Conservation (phyloP, 2,329 filamentous ascomycete genomes). For the Hypoxylon sp. region DNA sequence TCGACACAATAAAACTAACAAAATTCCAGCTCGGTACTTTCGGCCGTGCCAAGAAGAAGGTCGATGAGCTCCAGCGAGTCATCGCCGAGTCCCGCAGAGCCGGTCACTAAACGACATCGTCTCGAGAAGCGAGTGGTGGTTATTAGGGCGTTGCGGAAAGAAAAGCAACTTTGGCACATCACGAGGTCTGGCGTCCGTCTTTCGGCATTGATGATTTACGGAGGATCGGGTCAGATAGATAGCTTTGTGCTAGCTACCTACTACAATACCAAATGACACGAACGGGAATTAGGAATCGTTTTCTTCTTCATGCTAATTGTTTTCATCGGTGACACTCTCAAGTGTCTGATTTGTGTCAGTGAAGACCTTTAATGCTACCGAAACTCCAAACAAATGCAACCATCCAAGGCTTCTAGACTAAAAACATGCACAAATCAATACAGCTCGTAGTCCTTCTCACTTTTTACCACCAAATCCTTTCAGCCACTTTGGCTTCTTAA, state of each 20-base stretch:
- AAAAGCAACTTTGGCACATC: slow-evolving; percentile 37
- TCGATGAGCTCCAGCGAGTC: slow-evolving; percentile 97
- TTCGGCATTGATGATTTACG: slow-evolving; percentile 48
- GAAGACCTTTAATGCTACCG: slow-evolving; percentile 16
- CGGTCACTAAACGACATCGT: slow-evolving; percentile 66
- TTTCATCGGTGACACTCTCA: slow-evolving; percentile 12
- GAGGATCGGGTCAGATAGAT: slow-evolving; percentile 38
- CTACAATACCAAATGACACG: slow-evolving; percentile 46
- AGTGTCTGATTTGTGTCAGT: slow-evolving; percentile 4
- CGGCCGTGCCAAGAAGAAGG: slow-evolving; percentile 99
- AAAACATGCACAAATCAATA: slow-evolving; percentile 17
- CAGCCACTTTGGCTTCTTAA: slow-evolving; percentile 78
- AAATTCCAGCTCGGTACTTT: slow-evolving; percentile 89
- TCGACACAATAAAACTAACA: slow-evolving; percentile 40
- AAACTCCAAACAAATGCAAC: slow-evolving; percentile 37
- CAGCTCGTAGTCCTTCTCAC: slow-evolving; percentile 56
- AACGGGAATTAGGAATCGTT: slow-evolving; percentile 36
- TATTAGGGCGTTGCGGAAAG: slow-evolving; percentile 36
- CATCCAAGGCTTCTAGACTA: slow-evolving; percentile 8
- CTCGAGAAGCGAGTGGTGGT: slow-evolving; percentile 28
- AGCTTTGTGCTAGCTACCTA: slow-evolving; percentile 43
- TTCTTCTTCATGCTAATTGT: slow-evolving; percentile 33
- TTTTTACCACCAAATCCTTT: slow-evolving; percentile 81
- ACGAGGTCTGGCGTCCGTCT: slow-evolving; percentile 50
- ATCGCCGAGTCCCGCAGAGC: slow-evolving; percentile 92